Evolutionary conservation across 306 rosid genomes (phyloP).

Genomic region (Oxytropis ochrocephala): DNA sequence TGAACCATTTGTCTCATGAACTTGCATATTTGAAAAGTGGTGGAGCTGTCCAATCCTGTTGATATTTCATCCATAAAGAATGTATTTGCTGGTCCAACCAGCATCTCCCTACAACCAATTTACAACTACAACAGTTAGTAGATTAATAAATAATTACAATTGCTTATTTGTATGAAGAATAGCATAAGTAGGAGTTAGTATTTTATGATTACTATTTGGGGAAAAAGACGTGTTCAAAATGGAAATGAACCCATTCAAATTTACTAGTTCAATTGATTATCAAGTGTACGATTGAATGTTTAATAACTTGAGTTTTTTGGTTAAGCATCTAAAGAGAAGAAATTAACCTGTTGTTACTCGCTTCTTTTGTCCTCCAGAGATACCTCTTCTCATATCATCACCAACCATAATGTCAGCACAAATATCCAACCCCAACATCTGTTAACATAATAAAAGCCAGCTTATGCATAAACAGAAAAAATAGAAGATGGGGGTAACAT

Average conservation of each 20-base stretch:
- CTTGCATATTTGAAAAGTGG: constrained; percentile 77
- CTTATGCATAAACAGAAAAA: too few relatives aligned
- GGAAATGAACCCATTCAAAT: background rate
- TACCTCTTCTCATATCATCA: too few relatives aligned
- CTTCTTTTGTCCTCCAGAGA: too few relatives aligned
- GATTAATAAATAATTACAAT: background rate
- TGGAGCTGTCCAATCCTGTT: constrained; percentile 87
- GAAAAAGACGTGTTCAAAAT: background rate
- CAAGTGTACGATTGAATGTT: background rate
- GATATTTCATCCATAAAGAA: constrained; percentile 87
- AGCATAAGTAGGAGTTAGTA: background rate
- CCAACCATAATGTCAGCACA: too few relatives aligned
- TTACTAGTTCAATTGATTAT: background rate
- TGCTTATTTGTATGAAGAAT: background rate
- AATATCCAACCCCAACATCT: too few relatives aligned
- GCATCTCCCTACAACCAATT: constrained; percentile 60
- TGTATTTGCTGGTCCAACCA: constrained; percentile 82
- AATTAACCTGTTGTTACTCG: too few relatives aligned
- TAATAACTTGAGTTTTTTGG: background rate
- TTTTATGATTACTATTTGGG: background rate
- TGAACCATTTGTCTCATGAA: constrained; percentile 88
- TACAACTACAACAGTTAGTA: constrained; percentile 35
- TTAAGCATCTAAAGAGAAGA: background rate
- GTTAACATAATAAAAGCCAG: too few relatives aligned
- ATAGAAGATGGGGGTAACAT: too few relatives aligned